Evolutionary conservation across 495 filamentous ascomycete genomes (phyloP).

Genomic region (Talaromyces ruber): DNA sequence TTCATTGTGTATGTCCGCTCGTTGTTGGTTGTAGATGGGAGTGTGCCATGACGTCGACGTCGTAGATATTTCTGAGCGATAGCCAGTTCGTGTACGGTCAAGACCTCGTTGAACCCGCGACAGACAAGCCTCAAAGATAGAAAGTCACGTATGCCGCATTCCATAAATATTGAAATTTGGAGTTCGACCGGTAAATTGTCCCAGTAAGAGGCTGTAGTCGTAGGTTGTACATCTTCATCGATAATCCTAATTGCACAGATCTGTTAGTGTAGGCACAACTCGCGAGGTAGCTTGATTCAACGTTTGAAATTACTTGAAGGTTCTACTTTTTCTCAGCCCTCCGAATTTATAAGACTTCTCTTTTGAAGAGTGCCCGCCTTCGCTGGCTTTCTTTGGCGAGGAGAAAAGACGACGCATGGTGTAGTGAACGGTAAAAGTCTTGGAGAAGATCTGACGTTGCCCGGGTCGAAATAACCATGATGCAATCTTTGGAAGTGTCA

Average conservation of each 20-base stretch:
- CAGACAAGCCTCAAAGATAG: conserved; percentile 32
- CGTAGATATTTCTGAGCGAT: conserved; percentile 36
- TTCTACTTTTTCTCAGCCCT: neutral
- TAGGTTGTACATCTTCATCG: neutral
- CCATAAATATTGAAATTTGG: conserved; percentile 35
- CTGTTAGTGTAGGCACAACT: neutral
- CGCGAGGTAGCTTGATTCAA: no score
- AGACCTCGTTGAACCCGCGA: conserved; percentile 26
- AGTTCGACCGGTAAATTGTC: conserved; percentile 33
- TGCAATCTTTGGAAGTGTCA: neutral
- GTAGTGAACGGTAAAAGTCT: neutral
- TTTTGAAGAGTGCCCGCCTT: neutral
- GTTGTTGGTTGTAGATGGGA: conserved; percentile 31
- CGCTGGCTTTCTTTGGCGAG: neutral
- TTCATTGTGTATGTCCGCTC: conserved; percentile 34
- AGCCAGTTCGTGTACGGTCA: conserved; percentile 28
- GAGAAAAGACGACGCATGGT: conserved; percentile 3
- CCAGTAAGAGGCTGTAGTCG: conserved; percentile 26
- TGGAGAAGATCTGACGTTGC: neutral
- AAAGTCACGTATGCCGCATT: conserved; percentile 31
- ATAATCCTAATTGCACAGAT: neutral
- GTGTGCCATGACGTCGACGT: conserved; percentile 35
- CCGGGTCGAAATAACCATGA: neutral
- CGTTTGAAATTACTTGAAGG: neutral
- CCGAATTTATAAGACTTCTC: neutral